A percentile compares a stretch with the other conserved stretches of the same genome.
Conservation (phyloP, 2,329 filamentous ascomycete species). For the Endothia cerciana region DNA sequence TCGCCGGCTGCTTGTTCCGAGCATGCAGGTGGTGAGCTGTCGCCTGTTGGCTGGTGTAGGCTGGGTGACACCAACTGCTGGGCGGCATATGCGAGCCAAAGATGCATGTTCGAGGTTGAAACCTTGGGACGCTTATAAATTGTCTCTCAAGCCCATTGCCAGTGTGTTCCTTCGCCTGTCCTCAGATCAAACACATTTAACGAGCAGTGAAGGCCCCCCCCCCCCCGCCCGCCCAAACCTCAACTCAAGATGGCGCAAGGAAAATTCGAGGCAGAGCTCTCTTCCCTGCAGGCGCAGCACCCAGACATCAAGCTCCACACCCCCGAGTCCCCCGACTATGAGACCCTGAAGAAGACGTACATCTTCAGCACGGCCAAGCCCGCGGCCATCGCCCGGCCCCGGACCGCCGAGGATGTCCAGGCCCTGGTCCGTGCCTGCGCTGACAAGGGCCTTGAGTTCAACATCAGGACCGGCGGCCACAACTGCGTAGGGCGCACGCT, state of each 20-base stretch:
- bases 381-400: constrained; percentile 16
- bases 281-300: constrained; percentile 1
- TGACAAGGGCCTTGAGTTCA: neutral
- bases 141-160: neutral
- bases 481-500: constrained; percentile 5
- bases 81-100: too few species aligned
- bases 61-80: neutral
- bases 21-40: too few species aligned
- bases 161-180: neutral
- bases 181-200: neutral
- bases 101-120: neutral
- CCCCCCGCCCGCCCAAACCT: too few species aligned
- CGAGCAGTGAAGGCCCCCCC: neutral
- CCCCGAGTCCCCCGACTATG: constrained; percentile 11
- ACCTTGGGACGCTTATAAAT: neutral
- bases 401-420: constrained; percentile 15
- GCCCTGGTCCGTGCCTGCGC: constrained; percentile 6
- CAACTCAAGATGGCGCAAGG: constrained; percentile 5
- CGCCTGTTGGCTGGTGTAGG: too few species aligned
- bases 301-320: constrained; percentile 3
- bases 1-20: neutral
- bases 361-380: constrained; percentile 7
- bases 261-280: neutral
- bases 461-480: constrained; percentile 15
- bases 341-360: neutral